Base-by-base conservation (phyloP, 176 grass and related monocot species). In the Tillandsia leiboldiana region DNA sequence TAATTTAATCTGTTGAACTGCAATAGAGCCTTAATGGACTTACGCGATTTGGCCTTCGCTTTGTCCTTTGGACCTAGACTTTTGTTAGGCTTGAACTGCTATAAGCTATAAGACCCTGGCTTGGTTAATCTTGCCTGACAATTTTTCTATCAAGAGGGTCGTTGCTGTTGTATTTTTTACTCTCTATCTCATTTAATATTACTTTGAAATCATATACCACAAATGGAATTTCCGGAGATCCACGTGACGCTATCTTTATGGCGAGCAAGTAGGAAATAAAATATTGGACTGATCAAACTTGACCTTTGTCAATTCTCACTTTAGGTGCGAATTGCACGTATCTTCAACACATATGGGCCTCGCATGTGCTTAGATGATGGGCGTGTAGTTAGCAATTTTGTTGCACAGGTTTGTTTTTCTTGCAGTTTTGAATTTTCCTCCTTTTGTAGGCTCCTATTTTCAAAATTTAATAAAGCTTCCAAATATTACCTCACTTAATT, bases 281-380 rank as follows among this genome's bases (percentile, higher is more conserved):
- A 18, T 61, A 61, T 59, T 59, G 14, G 22, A 61, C 56, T 23
- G 56, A 18, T 2, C 17, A 61, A 42, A 42, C 33, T 42, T 42
- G 33, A 3, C 33, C 33, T 42, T 42, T 42, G 33, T 42, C 33
- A 42, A 42, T 71, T 69, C 52, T 79, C 81, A 13, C 27, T 57
- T 71, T 79, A 92, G 93, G 93, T 97, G 47, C 85, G 86, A 73
- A 90, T 97, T 85, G 89, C 93, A 51, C 83, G 93, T 33, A 92
- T 96, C 79, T 99, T 99, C 76, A 97, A 92, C 73, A 97, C 93
- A 22, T 92, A 92, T 48, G 93, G 93, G 11, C 84, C 93, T 78
- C 86, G 84, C 68, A 97, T 97, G 93, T 97, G 89, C 78, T 80
- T 97, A 70, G 89, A 97, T 78, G 86, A 97, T 85, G 86, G 86